phyloP scores from a whole-genome alignment of 371 early-diverging fungal genomes.

The Actinomucor elegans region DNA sequence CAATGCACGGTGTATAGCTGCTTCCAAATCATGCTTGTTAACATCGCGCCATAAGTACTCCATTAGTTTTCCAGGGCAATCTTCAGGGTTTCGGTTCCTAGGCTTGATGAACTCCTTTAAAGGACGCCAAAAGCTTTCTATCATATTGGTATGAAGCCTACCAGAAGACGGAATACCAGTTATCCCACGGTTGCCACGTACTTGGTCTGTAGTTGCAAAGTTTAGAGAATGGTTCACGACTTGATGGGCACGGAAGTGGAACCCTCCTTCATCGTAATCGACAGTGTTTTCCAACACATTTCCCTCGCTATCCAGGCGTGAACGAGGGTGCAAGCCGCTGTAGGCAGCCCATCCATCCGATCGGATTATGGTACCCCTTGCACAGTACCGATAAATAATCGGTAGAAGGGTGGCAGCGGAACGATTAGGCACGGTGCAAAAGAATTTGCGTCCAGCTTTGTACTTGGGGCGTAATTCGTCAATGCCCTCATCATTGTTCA shows the following conservation, averaged over 20 bases:
- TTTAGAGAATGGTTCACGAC: background rate
- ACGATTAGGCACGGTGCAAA: background rate
- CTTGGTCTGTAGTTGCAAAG: background rate
- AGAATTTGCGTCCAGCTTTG: background rate
- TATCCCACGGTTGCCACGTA: background rate
- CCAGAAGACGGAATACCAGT: background rate
- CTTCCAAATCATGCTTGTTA: too few relatives aligned
- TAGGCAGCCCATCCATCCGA: slow-evolving; percentile 5
- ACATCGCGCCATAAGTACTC: slow-evolving; percentile 7
- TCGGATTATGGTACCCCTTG: background rate
- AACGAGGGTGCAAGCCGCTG: too few relatives aligned
- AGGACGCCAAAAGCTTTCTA: background rate
- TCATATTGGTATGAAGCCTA: background rate
- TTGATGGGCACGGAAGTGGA: background rate
- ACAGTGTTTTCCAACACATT: too few relatives aligned
- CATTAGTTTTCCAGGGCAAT: background rate
- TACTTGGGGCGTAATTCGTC: background rate
- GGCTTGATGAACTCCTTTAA: background rate
- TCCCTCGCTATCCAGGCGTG: too few relatives aligned
- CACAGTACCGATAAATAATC: background rate
- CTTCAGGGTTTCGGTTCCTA: background rate
- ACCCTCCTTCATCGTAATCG: too few relatives aligned
- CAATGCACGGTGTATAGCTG: too few relatives aligned
- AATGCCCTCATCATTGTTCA: background rate
- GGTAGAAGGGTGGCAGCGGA: background rate